Evolutionary conservation across 345 rosid species (phyloP).

Genomic region (Eucalyptus erythrocorys): DNA sequence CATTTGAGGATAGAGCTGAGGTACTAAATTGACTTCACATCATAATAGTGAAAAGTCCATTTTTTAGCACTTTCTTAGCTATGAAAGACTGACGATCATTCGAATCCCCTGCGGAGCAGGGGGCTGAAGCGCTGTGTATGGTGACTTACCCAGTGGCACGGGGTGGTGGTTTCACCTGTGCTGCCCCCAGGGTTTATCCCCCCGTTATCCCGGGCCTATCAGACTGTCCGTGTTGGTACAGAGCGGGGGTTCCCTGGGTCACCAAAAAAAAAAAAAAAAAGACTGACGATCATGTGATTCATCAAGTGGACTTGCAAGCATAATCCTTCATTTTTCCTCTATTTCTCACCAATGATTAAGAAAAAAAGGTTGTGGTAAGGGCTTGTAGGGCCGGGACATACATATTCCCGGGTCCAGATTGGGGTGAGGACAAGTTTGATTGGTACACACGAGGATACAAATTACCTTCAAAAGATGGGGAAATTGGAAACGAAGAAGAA

Average conservation of each 20-base stretch:
- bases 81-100: background rate
- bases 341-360: background rate
- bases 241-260: too few species aligned
- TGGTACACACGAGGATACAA: constrained; percentile 9
- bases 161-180: too few species aligned
- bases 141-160: too few species aligned
- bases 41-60: background rate
- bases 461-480: background rate
- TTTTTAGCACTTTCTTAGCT: background rate
- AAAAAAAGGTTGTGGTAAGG: constrained; percentile 20
- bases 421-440: constrained; percentile 9
- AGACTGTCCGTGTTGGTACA: too few species aligned
- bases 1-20: constrained; percentile 36
- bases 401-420: constrained; percentile 17
- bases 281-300: background rate
- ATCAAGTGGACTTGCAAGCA: background rate
- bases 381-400: constrained; percentile 35
- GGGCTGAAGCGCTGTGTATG: too few species aligned
- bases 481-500: background rate
- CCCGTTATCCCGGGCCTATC: too few species aligned
- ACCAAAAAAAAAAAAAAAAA: too few species aligned
- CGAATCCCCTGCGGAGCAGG: too few species aligned
- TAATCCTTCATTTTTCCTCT: background rate
- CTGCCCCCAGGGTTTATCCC: too few species aligned
- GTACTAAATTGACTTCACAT: background rate